These are phyloP conservation scores for Cytospora piceicola DNA, from an alignment of 2,329 filamentous ascomycete species.

Conservation along the genomic window DNA sequence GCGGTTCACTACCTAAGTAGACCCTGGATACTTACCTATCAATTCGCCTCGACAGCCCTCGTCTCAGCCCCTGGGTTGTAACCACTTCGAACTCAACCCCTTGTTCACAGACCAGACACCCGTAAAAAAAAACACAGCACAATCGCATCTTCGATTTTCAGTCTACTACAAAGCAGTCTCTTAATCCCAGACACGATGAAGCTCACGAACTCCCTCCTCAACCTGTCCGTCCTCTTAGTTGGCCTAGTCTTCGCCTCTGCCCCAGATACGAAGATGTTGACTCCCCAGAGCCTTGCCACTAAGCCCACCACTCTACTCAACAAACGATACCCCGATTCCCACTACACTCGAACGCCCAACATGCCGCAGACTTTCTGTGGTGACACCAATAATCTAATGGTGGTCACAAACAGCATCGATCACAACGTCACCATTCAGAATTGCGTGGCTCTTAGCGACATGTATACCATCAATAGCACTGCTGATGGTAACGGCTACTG, in stretches of 20 bases:
- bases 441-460: not conserved
- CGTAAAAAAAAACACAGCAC: no score
- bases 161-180: not conserved
- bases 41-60: no score
- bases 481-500: not conserved
- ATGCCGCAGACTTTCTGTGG: not conserved
- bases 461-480: not conserved
- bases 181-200: not conserved
- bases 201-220: not conserved
- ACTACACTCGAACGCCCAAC: not conserved
- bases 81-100: no score
- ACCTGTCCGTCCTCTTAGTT: not conserved
- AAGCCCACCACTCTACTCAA: not conserved
- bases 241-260: not conserved
- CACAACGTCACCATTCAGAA: not conserved
- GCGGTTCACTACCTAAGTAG: no score
- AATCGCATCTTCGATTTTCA: no score
- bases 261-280: not conserved
- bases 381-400: not conserved
- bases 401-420: not conserved
- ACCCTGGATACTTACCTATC: no score
- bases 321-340: not conserved
- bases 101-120: no score
- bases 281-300: not conserved
- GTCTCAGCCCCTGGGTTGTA: no score